Evolutionary conservation across 805 yeast genomes (phyloP), one percentile per base, ranked within the genome.

Genomic region (Sungouiella blattae): DNA sequence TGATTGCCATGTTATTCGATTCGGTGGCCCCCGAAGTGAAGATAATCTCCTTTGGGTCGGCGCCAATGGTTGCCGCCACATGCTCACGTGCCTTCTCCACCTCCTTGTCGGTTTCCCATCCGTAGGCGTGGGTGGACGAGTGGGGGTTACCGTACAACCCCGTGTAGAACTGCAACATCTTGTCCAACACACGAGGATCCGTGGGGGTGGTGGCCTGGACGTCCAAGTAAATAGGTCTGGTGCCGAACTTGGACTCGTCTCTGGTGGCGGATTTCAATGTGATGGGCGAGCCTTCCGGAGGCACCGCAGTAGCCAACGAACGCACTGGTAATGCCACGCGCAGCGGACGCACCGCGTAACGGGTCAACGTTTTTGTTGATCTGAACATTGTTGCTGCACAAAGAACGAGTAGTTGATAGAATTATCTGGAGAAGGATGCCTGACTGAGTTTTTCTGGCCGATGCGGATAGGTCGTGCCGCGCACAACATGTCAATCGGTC

Each of bases 1-100:
- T 93, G 49, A 93, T 65, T 18, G 85, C 89, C 87, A 87, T 86
- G 60, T 94, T 93, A 67, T 93, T 93, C 30, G 93, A 80, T 62
- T 93, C 99, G 4, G 99, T 93, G 39, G 99, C 99, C 39, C 99
- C 99, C 2, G 94, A 83, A 0, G 98, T 93, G 69, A 93, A 89
- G 31, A 93, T 83, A 50, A 93, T 93, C 65, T 93, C 98, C 67
- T 91, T 91, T 36, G 98, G 86, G 58, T 93, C 96, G 22, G 98
- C 98, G 20, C 79, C 77, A 50, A 93, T 87, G 35, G 93, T 75
- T 20, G 71, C 71, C 2, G 98, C 98, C 35, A 93, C 71, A 51
- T 91, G 74, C 35, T 67, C 71, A 52, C 99, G 77, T 5, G 98
- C 96, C 33, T 67, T 66, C 56, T 93, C 98, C 12, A 93, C 93